These are phyloP conservation scores for Heritiera littoralis DNA, from an alignment of 345 rosid genomes.

Conservation along the genomic window DNA sequence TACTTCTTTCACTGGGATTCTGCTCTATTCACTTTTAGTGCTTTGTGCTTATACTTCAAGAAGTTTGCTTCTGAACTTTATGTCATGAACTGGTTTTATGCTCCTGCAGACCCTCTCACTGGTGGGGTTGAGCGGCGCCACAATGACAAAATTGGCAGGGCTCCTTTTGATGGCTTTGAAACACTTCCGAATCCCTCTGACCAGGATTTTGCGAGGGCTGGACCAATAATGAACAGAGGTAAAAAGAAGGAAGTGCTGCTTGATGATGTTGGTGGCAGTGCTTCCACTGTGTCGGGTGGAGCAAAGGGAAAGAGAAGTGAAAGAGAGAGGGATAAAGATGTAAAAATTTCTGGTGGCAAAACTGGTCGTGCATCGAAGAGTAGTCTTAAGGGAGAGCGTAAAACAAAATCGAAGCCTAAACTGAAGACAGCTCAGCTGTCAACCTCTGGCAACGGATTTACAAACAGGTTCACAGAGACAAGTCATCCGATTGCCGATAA, in stretches of 20 bases:
- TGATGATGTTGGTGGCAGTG: slow-evolving; percentile 47
- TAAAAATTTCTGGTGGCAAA: slow-evolving; percentile 33
- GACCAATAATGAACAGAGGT: slow-evolving; percentile 44
- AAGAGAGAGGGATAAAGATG: slow-evolving; percentile 46
- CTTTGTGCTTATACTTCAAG: background rate
- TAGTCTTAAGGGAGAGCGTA: slow-evolving; percentile 46
- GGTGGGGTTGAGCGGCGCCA: slow-evolving; percentile 24
- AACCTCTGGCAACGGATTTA: slow-evolving; percentile 39
- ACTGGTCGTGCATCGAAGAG: slow-evolving; percentile 35
- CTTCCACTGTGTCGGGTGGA: slow-evolving; percentile 36
- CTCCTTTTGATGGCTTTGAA: slow-evolving; percentile 25
- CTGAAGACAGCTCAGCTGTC: slow-evolving; percentile 50
- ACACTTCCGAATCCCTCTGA: slow-evolving; percentile 17
- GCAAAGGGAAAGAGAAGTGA: slow-evolving; percentile 66
- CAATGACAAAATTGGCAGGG: slow-evolving; percentile 26
- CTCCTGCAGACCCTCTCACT: slow-evolving; percentile 26
- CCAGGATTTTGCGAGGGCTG: slow-evolving; percentile 42
- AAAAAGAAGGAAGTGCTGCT: slow-evolving; percentile 59
- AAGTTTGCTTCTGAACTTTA: background rate
- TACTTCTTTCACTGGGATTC: background rate
- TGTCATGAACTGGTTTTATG: slow-evolving; percentile 10
- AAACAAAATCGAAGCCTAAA: slow-evolving; percentile 57
- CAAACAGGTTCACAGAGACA: slow-evolving; percentile 35
- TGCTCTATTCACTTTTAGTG: background rate
- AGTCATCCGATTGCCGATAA: slow-evolving; percentile 26